A percentile compares a stretch with the other conserved stretches of the same genome.
Conservation (phyloP, 2,329 filamentous ascomycete species). For the Dactylellina drechsleri region DNA sequence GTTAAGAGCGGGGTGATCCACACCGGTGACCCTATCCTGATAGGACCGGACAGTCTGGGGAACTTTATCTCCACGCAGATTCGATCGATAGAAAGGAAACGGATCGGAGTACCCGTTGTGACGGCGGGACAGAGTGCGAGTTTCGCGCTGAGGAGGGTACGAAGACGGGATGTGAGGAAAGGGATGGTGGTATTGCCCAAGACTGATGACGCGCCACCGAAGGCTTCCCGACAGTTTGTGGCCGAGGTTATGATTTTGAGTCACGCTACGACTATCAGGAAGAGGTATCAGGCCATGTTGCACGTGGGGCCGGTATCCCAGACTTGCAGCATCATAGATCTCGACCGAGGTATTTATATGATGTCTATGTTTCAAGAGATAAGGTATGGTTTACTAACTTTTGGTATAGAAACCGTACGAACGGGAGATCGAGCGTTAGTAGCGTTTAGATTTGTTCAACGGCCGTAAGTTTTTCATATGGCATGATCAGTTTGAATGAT, state of each 20-base stretch:
- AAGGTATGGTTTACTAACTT: slow-evolving; percentile 10
- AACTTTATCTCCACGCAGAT: slow-evolving; percentile 88
- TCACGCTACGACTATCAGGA: slow-evolving; percentile 96
- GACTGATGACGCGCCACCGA: slow-evolving; percentile 74
- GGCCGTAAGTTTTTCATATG: slow-evolving; percentile 66
- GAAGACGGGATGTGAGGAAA: slow-evolving; percentile 92
- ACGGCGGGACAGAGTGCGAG: slow-evolving; percentile 92
- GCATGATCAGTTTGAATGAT: too few species aligned
- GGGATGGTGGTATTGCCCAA: slow-evolving; percentile 97
- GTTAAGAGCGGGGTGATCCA: slow-evolving; percentile 79
- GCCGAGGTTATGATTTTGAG: slow-evolving; percentile 92
- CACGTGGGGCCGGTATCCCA: slow-evolving; percentile 95
- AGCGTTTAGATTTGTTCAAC: slow-evolving; percentile 92
- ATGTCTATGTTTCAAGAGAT: neutral
- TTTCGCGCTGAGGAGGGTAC: slow-evolving; percentile 86
- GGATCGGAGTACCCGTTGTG: slow-evolving; percentile 85
- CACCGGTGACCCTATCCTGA: slow-evolving; percentile 84
- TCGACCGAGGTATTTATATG: slow-evolving; percentile 75
- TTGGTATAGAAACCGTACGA: slow-evolving; percentile 73
- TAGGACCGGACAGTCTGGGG: slow-evolving; percentile 89
- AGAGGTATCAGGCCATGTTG: slow-evolving; percentile 96
- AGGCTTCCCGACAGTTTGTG: slow-evolving; percentile 79
- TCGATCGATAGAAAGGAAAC: slow-evolving; percentile 92
- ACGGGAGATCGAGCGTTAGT: slow-evolving; percentile 94
- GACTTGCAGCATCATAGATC: slow-evolving; percentile 96